These are phyloP conservation scores for Boletus patriciae DNA, from an alignment of 768 basidiomycete species.

Conservation along the genomic window DNA sequence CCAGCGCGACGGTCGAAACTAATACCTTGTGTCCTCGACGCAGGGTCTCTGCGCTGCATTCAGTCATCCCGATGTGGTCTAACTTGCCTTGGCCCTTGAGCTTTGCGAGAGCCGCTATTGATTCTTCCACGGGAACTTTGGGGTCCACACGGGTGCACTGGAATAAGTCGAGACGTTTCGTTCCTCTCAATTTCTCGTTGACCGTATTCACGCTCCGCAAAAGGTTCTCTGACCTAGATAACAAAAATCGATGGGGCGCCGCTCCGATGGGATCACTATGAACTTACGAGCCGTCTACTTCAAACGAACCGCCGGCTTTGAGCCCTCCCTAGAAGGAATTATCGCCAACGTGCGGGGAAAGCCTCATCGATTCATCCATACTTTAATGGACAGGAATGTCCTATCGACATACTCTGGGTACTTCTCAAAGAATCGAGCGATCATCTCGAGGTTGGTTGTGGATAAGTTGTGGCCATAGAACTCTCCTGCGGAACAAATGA, in stretches of 20 bases:
- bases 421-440: constrained; percentile 49
- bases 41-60: constrained; percentile 51
- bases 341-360: background rate
- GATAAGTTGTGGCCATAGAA: constrained; percentile 53
- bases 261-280: background rate
- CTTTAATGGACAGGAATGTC: constrained; percentile 39
- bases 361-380: background rate
- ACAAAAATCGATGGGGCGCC: background rate
- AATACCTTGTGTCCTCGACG: constrained; percentile 33
- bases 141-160: constrained; percentile 49
- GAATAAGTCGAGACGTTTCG: constrained; percentile 60
- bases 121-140: constrained; percentile 46
- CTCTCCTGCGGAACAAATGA: constrained; percentile 37
- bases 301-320: background rate
- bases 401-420: constrained; percentile 37
- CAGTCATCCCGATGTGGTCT: constrained; percentile 59
- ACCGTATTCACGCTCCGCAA: constrained; percentile 45
- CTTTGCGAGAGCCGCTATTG: constrained; percentile 41
- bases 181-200: constrained; percentile 48
- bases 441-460: constrained; percentile 49
- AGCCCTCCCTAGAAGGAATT: constrained; percentile 10
- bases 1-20: background rate
- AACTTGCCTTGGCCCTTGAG: constrained; percentile 37
- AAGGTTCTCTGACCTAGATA: constrained; percentile 38
- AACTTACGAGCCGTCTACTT: constrained; percentile 31